phyloP scores from a whole-genome alignment of 495 filamentous ascomycete genomes.

The Astrothelium subdiscretum region DNA sequence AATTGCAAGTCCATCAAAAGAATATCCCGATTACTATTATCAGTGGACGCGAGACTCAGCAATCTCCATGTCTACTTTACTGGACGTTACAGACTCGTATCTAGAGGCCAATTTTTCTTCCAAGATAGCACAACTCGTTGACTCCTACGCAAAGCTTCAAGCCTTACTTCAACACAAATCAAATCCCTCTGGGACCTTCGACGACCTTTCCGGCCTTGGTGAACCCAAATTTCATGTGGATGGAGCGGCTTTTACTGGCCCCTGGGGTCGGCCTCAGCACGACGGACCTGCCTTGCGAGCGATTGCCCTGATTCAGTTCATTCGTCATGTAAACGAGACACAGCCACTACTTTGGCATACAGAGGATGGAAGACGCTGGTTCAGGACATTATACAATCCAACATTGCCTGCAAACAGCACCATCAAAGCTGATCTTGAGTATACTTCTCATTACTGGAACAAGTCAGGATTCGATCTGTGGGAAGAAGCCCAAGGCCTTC shows the following conservation, averaged over 20 bases:
- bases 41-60: conserved; percentile 28
- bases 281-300: conserved; percentile 47
- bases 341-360: conserved; percentile 24
- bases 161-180: conserved; percentile 18
- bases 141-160: conserved; percentile 18
- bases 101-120: conserved; percentile 11
- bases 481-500: conserved; percentile 43
- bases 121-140: conserved; percentile 14
- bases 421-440: conserved; percentile 29
- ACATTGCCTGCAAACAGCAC: conserved; percentile 21
- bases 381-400: conserved; percentile 24
- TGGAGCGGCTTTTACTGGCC: conserved; percentile 39
- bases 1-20: conserved; percentile 22
- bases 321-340: conserved; percentile 26
- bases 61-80: conserved; percentile 22
- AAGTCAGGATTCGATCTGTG: conserved; percentile 40
- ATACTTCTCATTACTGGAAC: conserved; percentile 36
- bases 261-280: conserved; percentile 53
- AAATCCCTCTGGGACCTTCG: conserved; percentile 44
- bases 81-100: conserved; percentile 21
- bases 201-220: conserved; percentile 41
- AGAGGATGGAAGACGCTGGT: conserved; percentile 18
- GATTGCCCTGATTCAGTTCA: conserved; percentile 36
- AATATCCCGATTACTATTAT: conserved; percentile 25
- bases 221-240: conserved; percentile 51